phyloP scores from a whole-genome alignment of 1,139 yeast species.

The Entelexis sorbosivorans region DNA sequence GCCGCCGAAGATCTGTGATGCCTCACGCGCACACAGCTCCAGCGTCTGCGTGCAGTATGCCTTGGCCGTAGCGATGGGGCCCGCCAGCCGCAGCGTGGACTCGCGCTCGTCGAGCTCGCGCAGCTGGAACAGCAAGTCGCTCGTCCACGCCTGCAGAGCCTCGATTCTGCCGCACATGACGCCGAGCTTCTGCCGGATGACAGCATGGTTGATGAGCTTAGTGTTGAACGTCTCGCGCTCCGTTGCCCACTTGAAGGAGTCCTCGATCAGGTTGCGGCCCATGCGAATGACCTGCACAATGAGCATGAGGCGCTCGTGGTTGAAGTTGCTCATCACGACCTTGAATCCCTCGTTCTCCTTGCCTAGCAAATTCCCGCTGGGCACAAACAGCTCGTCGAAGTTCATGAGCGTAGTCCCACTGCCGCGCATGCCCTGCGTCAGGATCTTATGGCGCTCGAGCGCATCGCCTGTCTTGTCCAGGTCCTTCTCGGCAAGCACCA shows the following conservation, averaged over 20 bases:
- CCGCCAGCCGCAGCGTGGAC: constrained; percentile 35
- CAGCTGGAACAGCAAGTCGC: constrained; percentile 32
- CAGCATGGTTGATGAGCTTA: constrained; percentile 35
- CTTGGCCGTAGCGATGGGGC: constrained; percentile 37
- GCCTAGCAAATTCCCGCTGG: constrained; percentile 35
- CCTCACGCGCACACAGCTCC: constrained; percentile 38
- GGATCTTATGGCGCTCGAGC: constrained; percentile 32
- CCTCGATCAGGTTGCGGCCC: constrained; percentile 34
- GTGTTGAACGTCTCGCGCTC: constrained; percentile 37
- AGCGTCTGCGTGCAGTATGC: constrained; percentile 35
- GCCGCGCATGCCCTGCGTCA: constrained; percentile 35
- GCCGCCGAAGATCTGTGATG: constrained; percentile 39
- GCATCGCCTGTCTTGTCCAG: constrained; percentile 21
- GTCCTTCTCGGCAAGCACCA: constrained; percentile 31
- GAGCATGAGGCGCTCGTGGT: constrained; percentile 37
- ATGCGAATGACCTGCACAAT: constrained; percentile 34
- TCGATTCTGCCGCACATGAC: constrained; percentile 36
- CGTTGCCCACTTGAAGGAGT: constrained; percentile 34
- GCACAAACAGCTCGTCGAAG: constrained; percentile 39
- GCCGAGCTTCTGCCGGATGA: constrained; percentile 36
- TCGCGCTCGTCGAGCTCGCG: constrained; percentile 29
- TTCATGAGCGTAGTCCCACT: constrained; percentile 36
- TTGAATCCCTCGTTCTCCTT: constrained; percentile 37
- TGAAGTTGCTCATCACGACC: constrained; percentile 37
- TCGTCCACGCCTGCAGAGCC: constrained; percentile 34